phyloP scores from a whole-genome alignment of 106 monocot species.

The Allium sativum region DNA sequence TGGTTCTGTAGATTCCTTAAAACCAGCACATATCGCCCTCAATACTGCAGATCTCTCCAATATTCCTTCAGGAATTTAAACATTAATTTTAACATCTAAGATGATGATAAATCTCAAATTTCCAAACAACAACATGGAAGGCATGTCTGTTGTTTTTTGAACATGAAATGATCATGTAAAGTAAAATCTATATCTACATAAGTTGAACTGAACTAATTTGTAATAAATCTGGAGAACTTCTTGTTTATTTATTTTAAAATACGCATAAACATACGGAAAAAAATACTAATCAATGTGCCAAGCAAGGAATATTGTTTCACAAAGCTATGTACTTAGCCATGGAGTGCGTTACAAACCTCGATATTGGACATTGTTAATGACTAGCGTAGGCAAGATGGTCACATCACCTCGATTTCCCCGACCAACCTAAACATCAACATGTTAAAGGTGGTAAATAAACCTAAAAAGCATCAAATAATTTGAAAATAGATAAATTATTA shows the following conservation, averaged over 20 bases:
- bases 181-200: neutral
- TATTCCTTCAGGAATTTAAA: conserved; percentile 33
- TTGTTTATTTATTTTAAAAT: no score
- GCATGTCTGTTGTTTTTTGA: neutral
- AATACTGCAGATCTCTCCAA: conserved; percentile 66
- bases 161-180: neutral
- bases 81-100: neutral
- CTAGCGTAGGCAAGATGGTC: conserved; percentile 81
- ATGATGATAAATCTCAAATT: neutral
- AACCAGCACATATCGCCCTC: conserved; percentile 90
- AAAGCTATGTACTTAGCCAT: no score
- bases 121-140: neutral
- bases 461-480: no score
- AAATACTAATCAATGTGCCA: no score
- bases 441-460: no score
- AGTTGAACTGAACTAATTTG: no score
- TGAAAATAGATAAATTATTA: no score
- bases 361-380: conserved; percentile 82
- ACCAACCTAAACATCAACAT: conserved; percentile 41
- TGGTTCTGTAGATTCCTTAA: conserved; percentile 81
- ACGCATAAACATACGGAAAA: no score
- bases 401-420: conserved; percentile 70
- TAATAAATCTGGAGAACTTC: no score
- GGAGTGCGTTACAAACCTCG: conserved; percentile 44
- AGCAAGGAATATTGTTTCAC: no score